Evolutionary conservation across 176 grass and related monocot genomes (phyloP).

Genomic region (Rhynchospora tenuis): DNA sequence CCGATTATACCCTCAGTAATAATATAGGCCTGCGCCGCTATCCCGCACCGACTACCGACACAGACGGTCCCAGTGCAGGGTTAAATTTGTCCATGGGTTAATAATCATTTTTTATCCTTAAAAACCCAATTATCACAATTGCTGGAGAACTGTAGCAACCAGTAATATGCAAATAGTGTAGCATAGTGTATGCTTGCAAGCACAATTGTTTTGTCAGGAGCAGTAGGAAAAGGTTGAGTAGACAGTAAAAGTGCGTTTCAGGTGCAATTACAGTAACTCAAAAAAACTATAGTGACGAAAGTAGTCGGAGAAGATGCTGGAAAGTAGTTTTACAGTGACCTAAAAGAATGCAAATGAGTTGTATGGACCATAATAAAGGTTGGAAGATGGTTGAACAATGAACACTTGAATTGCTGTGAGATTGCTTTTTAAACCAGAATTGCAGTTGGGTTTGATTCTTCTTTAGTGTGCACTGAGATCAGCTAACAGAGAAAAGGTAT

Average conservation of each 20-base stretch:
- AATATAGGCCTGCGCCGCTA: constrained; percentile 7
- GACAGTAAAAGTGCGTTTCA: not conserved
- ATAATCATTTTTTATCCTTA: constrained; percentile 4
- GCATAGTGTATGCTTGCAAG: not conserved
- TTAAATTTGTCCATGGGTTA: not conserved
- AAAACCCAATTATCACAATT: not conserved
- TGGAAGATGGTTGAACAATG: not conserved
- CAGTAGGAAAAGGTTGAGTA: not conserved
- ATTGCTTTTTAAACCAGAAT: not conserved
- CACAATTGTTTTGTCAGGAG: not conserved
- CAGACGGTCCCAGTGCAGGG: not conserved
- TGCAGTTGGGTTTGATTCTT: constrained; percentile 8
- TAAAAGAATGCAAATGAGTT: not conserved
- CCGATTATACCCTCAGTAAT: constrained; percentile 11
- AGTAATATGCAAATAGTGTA: not conserved
- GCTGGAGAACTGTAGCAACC: not conserved
- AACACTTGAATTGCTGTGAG: not conserved
- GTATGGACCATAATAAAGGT: not conserved
- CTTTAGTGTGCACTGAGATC: not conserved
- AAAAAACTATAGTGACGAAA: not conserved
- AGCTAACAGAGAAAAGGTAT: not conserved
- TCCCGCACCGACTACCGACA: not conserved
- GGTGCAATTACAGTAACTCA: not conserved
- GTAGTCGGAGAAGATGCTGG: not conserved
- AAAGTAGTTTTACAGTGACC: not conserved